These are phyloP conservation scores for Hypoxylon crocopeplum DNA, from an alignment of 495 filamentous ascomycete genomes.

Conservation along the genomic window DNA sequence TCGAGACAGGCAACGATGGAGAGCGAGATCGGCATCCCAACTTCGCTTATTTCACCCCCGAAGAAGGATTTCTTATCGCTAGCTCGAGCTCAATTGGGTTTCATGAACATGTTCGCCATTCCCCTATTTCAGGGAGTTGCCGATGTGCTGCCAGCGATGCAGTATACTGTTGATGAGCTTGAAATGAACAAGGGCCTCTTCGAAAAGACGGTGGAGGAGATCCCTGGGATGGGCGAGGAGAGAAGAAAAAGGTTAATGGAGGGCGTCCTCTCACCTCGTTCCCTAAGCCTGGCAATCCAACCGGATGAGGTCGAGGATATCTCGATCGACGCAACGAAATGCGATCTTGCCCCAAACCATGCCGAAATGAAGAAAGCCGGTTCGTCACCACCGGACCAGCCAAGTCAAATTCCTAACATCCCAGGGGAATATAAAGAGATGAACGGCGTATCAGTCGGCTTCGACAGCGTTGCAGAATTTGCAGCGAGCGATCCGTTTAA, in stretches of 20 bases:
- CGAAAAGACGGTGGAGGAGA: conserved; percentile 65
- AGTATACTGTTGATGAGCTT: conserved; percentile 82
- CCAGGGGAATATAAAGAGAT: conserved; percentile 43
- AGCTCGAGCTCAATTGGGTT: conserved; percentile 86
- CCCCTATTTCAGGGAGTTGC: conserved; percentile 88
- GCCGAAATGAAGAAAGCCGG: conserved; percentile 31
- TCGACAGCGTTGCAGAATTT: conserved; percentile 45
- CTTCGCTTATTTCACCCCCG: conserved; percentile 84
- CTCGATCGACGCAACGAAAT: conserved; percentile 22
- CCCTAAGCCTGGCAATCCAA: conserved; percentile 46
- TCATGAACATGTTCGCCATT: conserved; percentile 94
- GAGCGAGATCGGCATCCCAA: conserved; percentile 80
- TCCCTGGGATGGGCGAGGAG: conserved; percentile 40
- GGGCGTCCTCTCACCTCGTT: conserved; percentile 47
- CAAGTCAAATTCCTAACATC: conserved; percentile 24
- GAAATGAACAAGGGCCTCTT: conserved; percentile 75
- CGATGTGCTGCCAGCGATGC: conserved; percentile 82
- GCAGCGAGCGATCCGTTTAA: conserved; percentile 46
- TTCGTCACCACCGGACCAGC: conserved; percentile 25
- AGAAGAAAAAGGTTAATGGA: conserved; percentile 37
- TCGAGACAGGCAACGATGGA: conserved; percentile 93
- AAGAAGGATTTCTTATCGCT: conserved; percentile 83
- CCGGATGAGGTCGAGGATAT: conserved; percentile 30
- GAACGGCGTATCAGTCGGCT: conserved; percentile 46
- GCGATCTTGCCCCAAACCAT: conserved; percentile 24